Evolutionary conservation across 2,329 filamentous ascomycete species (phyloP).

Genomic region (Decorospora gaudefroyi): DNA sequence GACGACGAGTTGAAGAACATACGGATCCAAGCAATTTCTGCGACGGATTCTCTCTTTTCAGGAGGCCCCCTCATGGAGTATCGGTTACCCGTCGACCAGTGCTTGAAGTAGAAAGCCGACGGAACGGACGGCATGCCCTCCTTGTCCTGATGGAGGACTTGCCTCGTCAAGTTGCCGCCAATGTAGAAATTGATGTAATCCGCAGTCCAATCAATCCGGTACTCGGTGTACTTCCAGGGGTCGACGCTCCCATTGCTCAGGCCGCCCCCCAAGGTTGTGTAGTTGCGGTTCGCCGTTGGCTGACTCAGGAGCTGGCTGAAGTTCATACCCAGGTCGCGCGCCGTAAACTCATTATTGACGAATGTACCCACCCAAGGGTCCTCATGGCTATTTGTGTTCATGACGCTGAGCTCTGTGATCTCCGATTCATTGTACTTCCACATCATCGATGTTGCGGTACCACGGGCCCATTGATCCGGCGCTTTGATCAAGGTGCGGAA

Average conservation of each 20-base stretch:
- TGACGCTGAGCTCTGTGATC: conserved; percentile 51
- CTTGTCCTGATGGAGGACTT: conserved; percentile 41
- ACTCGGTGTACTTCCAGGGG: conserved; percentile 54
- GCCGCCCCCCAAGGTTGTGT: conserved; percentile 45
- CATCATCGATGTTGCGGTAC: conserved; percentile 54
- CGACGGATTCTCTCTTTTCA: conserved; percentile 40
- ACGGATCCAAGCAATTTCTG: conserved; percentile 54
- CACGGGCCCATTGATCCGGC: conserved; percentile 43
- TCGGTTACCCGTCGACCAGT: conserved; percentile 55
- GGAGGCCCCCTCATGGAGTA: conserved; percentile 55
- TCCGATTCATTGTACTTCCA: conserved; percentile 54
- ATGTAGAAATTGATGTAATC: conserved; percentile 53
- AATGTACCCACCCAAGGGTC: conserved; percentile 50
- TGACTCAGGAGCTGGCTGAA: conserved; percentile 46
- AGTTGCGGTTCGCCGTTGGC: conserved; percentile 40
- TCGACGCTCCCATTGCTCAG: conserved; percentile 38
- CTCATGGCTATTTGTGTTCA: conserved; percentile 50
- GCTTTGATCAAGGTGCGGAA: conserved; percentile 53
- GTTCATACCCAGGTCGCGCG: conserved; percentile 47
- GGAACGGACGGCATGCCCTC: conserved; percentile 49
- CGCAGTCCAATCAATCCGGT: conserved; percentile 55
- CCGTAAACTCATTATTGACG: conserved; percentile 48
- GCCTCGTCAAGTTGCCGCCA: conserved; percentile 45
- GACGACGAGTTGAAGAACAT: conserved; percentile 57
- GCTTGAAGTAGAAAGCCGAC: conserved; percentile 52